Evolutionary conservation across 129 eudicot species (phyloP).

Genomic region (Ambrosia artemisiifolia): DNA sequence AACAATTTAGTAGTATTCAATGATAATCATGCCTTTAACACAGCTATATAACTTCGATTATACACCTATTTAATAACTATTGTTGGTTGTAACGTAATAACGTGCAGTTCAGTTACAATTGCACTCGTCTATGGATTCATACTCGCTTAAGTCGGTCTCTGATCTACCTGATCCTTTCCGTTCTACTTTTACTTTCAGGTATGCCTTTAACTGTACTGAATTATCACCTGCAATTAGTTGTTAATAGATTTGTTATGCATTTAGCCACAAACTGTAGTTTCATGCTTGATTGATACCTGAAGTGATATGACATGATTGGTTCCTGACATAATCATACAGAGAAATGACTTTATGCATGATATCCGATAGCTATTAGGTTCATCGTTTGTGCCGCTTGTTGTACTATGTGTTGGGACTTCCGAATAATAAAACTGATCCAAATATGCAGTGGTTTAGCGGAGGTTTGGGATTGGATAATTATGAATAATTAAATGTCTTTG

Average conservation of each 20-base stretch:
- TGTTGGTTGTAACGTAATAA: constrained; percentile 4
- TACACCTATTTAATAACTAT: background rate
- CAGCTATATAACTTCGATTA: constrained; percentile 1
- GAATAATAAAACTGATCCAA: too few relatives aligned
- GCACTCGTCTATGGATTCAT: constrained; percentile 54
- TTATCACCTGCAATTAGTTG: background rate
- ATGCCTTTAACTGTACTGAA: constrained; percentile 11
- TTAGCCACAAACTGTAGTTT: constrained; percentile 11
- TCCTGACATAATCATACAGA: background rate
- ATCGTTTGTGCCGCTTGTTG: constrained; percentile 5
- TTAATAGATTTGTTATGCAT: background rate
- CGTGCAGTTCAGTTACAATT: constrained; percentile 1
- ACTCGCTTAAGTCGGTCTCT: constrained; percentile 64
- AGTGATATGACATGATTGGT: background rate
- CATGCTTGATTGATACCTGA: background rate
- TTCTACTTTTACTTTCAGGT: constrained; percentile 90
- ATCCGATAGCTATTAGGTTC: constrained; percentile 6
- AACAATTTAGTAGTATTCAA: background rate
- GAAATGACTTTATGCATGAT: constrained; percentile 11
- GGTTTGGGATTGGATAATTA: too few relatives aligned
- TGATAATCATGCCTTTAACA: constrained; percentile 1
- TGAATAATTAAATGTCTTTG: too few relatives aligned
- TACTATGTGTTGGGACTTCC: background rate
- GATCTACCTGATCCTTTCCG: constrained; percentile 87
- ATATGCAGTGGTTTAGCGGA: too few relatives aligned